Conservation (phyloP, 2,329 filamentous ascomycete species). For the Epichloe brachyelytri region DNA sequence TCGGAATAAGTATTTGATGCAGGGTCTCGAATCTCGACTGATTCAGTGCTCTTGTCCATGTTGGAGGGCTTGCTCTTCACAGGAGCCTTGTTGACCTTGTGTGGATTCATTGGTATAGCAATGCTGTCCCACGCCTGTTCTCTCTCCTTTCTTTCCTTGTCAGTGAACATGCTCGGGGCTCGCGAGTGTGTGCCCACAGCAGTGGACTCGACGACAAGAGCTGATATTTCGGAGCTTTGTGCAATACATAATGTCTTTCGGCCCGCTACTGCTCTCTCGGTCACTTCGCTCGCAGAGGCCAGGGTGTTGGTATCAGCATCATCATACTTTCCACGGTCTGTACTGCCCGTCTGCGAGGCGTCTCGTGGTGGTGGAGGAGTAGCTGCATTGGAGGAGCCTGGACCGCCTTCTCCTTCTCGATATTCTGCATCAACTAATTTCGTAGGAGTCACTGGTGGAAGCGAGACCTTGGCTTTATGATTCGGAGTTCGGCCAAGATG, state of each 20-base stretch:
- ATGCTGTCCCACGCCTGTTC: slow-evolving; percentile 22
- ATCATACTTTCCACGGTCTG: background rate
- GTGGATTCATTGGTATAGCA: slow-evolving; percentile 19
- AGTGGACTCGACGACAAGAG: background rate
- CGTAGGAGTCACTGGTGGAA: slow-evolving; percentile 5
- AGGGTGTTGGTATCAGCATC: background rate
- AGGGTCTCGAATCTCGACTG: background rate
- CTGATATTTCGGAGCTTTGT: background rate
- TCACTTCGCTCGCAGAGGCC: background rate
- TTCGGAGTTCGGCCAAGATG: slow-evolving; percentile 2
- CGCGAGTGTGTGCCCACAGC: slow-evolving; percentile 4
- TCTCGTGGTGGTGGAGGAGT: background rate
- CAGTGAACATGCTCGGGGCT: slow-evolving; percentile 14
- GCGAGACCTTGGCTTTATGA: slow-evolving; percentile 12
- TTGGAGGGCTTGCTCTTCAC: background rate
- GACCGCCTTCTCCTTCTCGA: too few relatives aligned
- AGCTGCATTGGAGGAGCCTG: background rate
- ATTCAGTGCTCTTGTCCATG: background rate
- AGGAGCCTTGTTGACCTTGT: slow-evolving; percentile 3
- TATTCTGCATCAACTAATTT: background rate
- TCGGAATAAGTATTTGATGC: background rate
- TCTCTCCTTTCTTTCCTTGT: slow-evolving; percentile 18
- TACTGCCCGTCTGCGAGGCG: background rate
- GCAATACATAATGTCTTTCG: background rate
- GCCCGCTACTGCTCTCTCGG: background rate